A percentile compares a stretch with the other conserved stretches of the same genome.
These are phyloP conservation scores for Fraxinus americana DNA, from an alignment of 257 asterid species.

Conservation along the genomic window DNA sequence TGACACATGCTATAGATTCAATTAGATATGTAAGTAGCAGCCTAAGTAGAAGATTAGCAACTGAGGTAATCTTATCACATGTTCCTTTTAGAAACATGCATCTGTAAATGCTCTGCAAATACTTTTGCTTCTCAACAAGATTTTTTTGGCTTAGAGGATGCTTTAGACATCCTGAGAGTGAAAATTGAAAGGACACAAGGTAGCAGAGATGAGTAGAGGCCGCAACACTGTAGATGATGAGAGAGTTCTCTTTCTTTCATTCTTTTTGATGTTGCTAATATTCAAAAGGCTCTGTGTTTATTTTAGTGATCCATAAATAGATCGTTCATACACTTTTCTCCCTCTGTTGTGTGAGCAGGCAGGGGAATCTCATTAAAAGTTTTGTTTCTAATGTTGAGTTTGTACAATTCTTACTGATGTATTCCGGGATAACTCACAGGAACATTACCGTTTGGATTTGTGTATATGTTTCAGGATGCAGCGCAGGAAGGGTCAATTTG, in stretches of 20 bases:
- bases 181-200: neutral
- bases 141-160: neutral
- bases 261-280: neutral
- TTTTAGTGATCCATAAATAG: neutral
- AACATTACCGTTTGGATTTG: neutral
- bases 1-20: neutral
- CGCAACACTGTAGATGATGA: neutral
- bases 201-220: neutral
- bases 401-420: neutral
- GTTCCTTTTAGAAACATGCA: neutral
- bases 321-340: neutral
- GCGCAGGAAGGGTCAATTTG: slow-evolving; percentile 52
- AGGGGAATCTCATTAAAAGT: neutral
- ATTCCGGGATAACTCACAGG: neutral
- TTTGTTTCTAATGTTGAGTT: neutral
- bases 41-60: neutral
- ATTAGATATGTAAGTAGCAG: neutral
- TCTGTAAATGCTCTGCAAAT: neutral
- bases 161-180: neutral
- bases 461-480: slow-evolving; percentile 38
- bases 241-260: neutral
- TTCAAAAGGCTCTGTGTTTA: neutral
- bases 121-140: neutral
- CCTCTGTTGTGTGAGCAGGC: neutral
- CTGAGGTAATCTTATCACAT: neutral